Conservation (phyloP, 163 green algal species). For the Chlamydomonas reinhardtii region DNA sequence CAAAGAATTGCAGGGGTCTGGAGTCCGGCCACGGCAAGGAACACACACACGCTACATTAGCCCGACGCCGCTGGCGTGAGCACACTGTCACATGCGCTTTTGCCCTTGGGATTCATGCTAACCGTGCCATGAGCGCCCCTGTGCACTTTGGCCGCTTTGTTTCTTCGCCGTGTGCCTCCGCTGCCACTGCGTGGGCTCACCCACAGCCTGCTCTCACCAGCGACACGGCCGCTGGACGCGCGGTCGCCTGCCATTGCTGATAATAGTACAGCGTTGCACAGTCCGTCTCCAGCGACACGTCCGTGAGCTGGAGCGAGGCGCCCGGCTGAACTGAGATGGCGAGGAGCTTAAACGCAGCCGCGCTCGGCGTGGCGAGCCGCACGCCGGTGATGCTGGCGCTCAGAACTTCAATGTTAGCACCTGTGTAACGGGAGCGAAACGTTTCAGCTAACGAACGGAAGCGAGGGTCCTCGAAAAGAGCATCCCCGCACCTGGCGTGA, state of each 20-base stretch:
- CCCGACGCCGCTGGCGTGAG: too few relatives aligned
- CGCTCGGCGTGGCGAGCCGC: background rate
- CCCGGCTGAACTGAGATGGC: slow-evolving; percentile 8
- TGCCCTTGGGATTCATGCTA: too few relatives aligned
- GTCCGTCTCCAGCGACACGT: slow-evolving; percentile 33
- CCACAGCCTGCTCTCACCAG: background rate
- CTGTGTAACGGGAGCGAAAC: background rate
- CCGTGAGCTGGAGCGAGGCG: background rate
- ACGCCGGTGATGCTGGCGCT: slow-evolving; percentile 2
- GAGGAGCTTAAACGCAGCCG: background rate
- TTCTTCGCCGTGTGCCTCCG: background rate
- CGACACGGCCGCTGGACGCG: background rate
- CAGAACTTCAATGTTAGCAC: background rate
- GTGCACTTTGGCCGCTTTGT: too few relatives aligned
- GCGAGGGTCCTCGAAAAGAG: background rate
- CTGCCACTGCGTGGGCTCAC: background rate
- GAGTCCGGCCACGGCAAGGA: too few relatives aligned
- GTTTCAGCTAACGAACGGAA: background rate
- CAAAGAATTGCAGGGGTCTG: too few relatives aligned
- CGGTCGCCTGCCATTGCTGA: background rate
- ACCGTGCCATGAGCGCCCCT: too few relatives aligned
- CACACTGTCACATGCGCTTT: too few relatives aligned
- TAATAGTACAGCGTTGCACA: slow-evolving; percentile 7
- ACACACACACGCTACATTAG: too few relatives aligned
- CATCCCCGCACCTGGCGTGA: background rate